Evolutionary conservation across 805 yeast genomes (phyloP), one percentile per base, ranked within the genome.

Genomic region (Yarrowia sp.): DNA sequence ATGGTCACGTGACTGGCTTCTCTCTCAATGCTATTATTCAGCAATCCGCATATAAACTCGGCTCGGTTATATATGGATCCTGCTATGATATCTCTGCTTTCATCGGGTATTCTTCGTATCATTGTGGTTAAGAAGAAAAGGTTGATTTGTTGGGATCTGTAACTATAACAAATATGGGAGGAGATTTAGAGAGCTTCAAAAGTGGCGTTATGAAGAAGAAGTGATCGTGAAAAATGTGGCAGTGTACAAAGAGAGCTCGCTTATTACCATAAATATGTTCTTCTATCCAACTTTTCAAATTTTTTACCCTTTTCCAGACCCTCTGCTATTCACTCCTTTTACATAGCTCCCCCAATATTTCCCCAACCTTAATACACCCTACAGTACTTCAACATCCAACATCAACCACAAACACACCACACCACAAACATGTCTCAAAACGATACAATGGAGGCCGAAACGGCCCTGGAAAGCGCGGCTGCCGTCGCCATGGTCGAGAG

Each of bases 31-130:
- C 33, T 19, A 9, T 33, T 19, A n/a, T n/a, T 42, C 24, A 58
- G 40, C n/a, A 58, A 17, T 30, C 33, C 44, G 24, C 50, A 30
- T 38, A 58, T 14, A 17, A 42, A 43, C 13, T 58, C 64, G 6
- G 50, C 40, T 9, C 64, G 50, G 30, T 14, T 33, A 13, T 42
- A 58, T 7, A 58, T 43, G 8, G 64, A 58, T 58, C 50, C 49
- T 10, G 39, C 36, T n/a, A 58, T 30, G 39, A 58, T 43, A 33
- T 58, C 64, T 40, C 50, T 14, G 64, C 64, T 58, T 58, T 42
- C 14, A 33, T 58, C 33, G 13, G 64, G 64, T 58, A 58, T 58
- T 43, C 50, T 40, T 40, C 50, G 40, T 30, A 58, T 58, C 63
- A 55, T 55, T 55, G 61, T 10, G 9, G 61, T 19, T 33, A 14